Base-by-base conservation (phyloP, 2,329 filamentous ascomycete genomes). In the Colletotrichum incanum region DNA sequence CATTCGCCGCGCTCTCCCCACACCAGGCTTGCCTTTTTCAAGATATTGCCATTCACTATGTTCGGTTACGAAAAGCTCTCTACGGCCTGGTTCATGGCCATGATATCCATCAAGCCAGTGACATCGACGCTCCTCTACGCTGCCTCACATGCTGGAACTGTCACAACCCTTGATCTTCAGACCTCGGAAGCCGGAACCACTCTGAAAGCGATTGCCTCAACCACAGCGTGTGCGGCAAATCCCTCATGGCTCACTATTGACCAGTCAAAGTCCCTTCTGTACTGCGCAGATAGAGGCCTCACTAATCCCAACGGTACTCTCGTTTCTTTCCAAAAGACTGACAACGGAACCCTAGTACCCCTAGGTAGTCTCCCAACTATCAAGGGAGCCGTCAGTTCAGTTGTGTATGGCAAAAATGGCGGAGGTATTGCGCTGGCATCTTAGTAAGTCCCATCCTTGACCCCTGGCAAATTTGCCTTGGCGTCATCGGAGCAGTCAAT, bases 101-200 rank as follows among this genome's bases (percentile, higher is more conserved):
- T 18, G n/a, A 60, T 60, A 54, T 52, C 77, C 52, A 78, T 79
- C 69, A 28, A 66, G 56, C 55, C 63, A 23, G 78, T 81, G 47
- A 79, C 79, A 52, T 80, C 82, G 65, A 79, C 79, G 67, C 79
- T 85, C 55, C 81, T 88, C 70, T 87, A 86, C 76, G 85, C 85
- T 55, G 79, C 86, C 1, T 86, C 86, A 7, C 88, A 88, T 78
- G 80, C 81, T 65, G 86, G 86, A 69, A 82, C 80, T 34, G 77
- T 88, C 72, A 86, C 84, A 16, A 86, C 85, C n/a, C 80, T 88
- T 60, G 81, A 84, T 71, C 78, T 87, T 65, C 28, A 66, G 28
- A 55, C 56, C 7, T 66, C 67, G 1, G 67, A 47, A 16, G 55
- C 62, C 6, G 67, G 55, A 2, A 31, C 63, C 14, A 67, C 55